Evolutionary conservation across 2,329 filamentous ascomycete genomes (phyloP).

Genomic region (Colletotrichum liaoningense): DNA sequence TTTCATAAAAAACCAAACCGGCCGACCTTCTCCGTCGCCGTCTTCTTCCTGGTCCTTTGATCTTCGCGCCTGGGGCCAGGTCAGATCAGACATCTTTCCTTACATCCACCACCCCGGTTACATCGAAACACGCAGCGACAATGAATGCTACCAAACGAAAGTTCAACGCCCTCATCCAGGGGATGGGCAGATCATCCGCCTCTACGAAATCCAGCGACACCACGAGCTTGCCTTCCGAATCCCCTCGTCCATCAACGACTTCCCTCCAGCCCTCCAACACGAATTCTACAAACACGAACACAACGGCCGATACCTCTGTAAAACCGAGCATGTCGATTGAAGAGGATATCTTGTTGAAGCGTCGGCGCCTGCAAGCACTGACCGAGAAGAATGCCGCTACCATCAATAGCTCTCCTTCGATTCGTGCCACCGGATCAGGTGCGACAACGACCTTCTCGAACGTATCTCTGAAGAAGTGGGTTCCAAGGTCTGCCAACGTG

Average conservation of each 20-base stretch:
- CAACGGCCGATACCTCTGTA: constrained; percentile 11
- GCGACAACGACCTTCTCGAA: constrained; percentile 51
- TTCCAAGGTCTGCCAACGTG: constrained; percentile 41
- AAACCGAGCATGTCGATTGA: constrained; percentile 42
- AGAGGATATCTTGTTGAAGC: constrained; percentile 61
- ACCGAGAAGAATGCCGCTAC: constrained; percentile 33
- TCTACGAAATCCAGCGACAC: constrained; percentile 36
- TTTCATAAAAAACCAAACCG: neutral
- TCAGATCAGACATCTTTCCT: neutral
- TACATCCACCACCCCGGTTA: constrained; percentile 8
- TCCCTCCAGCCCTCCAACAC: constrained; percentile 25
- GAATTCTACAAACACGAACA: constrained; percentile 14
- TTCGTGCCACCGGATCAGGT: constrained; percentile 21
- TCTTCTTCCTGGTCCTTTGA: neutral
- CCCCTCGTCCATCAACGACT: constrained; percentile 36
- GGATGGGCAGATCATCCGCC: constrained; percentile 57
- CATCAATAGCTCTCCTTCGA: constrained; percentile 20
- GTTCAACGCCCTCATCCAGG: constrained; percentile 80
- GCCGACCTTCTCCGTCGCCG: neutral
- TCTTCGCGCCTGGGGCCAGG: neutral
- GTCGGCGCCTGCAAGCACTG: constrained; percentile 56
- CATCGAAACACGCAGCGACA: constrained; percentile 36
- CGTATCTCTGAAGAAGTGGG: constrained; percentile 55
- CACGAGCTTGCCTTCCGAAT: constrained; percentile 21
- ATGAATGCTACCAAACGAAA: constrained; percentile 88